Conservation (phyloP, 345 rosid species). For the Acer campestre region DNA sequence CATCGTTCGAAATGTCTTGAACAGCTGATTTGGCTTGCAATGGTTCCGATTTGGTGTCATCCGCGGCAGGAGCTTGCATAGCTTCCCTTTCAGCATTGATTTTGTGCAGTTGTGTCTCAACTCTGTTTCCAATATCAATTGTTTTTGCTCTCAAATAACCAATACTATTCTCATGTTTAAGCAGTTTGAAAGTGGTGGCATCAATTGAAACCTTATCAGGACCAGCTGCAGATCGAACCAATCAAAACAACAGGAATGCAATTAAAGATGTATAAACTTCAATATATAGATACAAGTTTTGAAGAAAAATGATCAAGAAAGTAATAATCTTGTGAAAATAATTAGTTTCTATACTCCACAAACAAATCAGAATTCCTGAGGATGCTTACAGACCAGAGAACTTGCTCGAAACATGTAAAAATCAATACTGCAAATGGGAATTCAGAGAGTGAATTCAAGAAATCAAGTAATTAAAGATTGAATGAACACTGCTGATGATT, state of each 20-base stretch:
- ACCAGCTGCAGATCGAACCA: constrained; percentile 5
- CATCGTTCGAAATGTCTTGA: constrained; percentile 3
- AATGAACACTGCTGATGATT: too few relatives aligned
- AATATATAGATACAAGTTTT: not conserved
- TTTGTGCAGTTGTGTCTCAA: not conserved
- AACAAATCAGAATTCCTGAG: not conserved
- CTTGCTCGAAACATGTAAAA: not conserved
- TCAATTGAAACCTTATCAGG: not conserved
- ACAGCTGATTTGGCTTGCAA: not conserved
- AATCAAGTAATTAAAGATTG: too few relatives aligned
- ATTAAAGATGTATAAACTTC: not conserved
- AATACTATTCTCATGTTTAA: not conserved
- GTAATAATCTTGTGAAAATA: not conserved
- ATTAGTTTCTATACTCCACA: not conserved
- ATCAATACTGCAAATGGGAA: too few relatives aligned
- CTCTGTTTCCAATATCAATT: not conserved
- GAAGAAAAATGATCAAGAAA: not conserved
- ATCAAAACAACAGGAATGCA: not conserved
- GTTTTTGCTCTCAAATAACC: not conserved
- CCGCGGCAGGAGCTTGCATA: not conserved
- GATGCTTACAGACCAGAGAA: not conserved
- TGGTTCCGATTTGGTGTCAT: not conserved
- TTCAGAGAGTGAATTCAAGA: too few relatives aligned
- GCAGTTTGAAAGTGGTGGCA: not conserved
- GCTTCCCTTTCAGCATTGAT: not conserved